Evolutionary conservation across 768 basidiomycete genomes (phyloP), one percentile per base, ranked within the genome.

Genomic region (Sarcomyxa edulis): DNA sequence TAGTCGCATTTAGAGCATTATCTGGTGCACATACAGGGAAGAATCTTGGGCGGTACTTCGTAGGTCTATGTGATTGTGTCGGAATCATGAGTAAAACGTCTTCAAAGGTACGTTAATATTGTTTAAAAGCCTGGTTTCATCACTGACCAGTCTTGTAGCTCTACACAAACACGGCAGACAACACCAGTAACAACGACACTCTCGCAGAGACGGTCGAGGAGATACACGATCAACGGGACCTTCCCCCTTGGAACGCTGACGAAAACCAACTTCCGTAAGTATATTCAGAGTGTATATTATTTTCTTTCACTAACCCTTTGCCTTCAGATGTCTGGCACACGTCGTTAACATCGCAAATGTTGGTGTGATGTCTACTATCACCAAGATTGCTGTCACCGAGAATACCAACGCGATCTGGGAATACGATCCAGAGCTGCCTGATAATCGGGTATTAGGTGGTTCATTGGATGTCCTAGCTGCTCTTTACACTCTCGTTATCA

Each of bases 321-420:
- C n/a, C 22, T 8, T 14, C 31, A 59, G 53, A 12, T 62, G 58
- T 40, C 47, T 63, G 3, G 54, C 43, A 1, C 60, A 62, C 38
- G 49, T 61, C 6, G 37, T 57, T 7, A 59, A 62, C 21, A 48
- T 63, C 2, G 48, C 30, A 0, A 49, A 43, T 14, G 37, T 53
- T 7, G 57, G 45, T 22, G 39, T 60, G n/a, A 63, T 63, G 60
- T n/a, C 9, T 2, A 32, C 49, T 14, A 56, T 64, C 22, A 63
- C 56, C 1, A 50, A 54, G 36, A 52, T 55, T 14, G 49, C 52
- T 0, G 48, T 48, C 1, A 37, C 61, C 2, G 53, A 61, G 28
- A 61, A 45, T 1, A 35, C 48, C 9, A 49, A 40, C 0, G 57
- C 59, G 0, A 64, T 66, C 10, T 66, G 59, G 61, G 56, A 60